Evolutionary conservation across 2,329 filamentous ascomycete species (phyloP).

Genomic region (Calonectria pteridis): DNA sequence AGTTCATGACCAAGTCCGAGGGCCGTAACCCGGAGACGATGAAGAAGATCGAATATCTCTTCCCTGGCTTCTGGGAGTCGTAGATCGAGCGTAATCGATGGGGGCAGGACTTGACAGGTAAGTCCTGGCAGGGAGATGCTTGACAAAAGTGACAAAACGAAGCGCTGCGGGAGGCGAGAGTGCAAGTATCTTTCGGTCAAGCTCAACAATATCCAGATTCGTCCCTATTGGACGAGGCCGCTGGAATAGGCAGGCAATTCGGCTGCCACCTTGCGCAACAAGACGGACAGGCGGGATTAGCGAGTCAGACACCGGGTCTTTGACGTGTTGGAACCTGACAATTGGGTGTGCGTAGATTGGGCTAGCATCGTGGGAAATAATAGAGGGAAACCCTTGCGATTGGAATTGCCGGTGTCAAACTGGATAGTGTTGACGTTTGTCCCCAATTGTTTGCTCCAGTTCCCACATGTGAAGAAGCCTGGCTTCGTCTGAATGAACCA

Average conservation of each 20-base stretch:
- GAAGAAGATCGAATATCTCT: slow-evolving; percentile 87
- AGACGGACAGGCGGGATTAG: neutral
- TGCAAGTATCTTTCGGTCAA: slow-evolving; percentile 7
- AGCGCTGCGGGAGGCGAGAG: neutral
- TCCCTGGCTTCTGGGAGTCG: slow-evolving; percentile 79
- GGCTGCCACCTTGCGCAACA: neutral
- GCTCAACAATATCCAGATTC: neutral
- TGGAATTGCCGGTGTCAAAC: slow-evolving; percentile 15
- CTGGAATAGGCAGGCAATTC: slow-evolving; percentile 17
- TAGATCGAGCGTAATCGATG: slow-evolving; percentile 20
- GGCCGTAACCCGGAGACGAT: slow-evolving; percentile 80
- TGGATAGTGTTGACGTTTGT: slow-evolving; percentile 11
- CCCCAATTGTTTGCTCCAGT: slow-evolving; percentile 13
- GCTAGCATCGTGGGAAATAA: slow-evolving; percentile 31
- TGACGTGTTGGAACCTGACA: slow-evolving; percentile 14
- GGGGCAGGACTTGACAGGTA: neutral
- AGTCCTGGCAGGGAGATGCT: slow-evolving; percentile 1
- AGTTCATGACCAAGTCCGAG: slow-evolving; percentile 83
- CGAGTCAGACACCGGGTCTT: slow-evolving; percentile 8
- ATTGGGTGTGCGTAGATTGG: slow-evolving; percentile 7
- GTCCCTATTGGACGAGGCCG: neutral
- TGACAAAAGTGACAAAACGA: neutral
- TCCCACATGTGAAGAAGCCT: slow-evolving; percentile 18
- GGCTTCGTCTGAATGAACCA: slow-evolving; percentile 13
- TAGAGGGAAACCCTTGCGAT: slow-evolving; percentile 20